Conservation (phyloP, 2,329 filamentous ascomycete genomes). For the Achaetomium macrosporum region DNA sequence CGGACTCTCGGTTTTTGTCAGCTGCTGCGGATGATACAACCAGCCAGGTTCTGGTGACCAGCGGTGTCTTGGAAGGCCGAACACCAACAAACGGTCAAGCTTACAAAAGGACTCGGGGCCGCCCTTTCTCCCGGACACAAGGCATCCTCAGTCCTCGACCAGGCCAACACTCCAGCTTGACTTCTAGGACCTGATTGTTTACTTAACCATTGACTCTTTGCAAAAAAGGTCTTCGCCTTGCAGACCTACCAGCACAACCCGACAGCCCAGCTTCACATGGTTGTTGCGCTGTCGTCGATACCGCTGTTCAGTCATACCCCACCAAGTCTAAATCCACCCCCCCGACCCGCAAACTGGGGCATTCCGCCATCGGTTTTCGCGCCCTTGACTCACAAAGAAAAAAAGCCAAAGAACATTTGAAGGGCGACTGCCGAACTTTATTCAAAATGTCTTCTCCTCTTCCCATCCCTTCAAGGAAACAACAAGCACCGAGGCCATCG, state of each 20-base stretch:
- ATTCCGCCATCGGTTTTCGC: slow-evolving; percentile 23
- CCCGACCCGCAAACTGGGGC: slow-evolving; percentile 15
- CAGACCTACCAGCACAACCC: neutral
- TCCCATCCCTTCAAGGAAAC: slow-evolving; percentile 15
- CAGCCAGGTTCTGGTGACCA: slow-evolving; percentile 25
- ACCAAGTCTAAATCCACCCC: slow-evolving; percentile 14
- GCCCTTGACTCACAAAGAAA: slow-evolving; percentile 26
- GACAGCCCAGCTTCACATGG: neutral
- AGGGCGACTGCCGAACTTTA: slow-evolving; percentile 11
- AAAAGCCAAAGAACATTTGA: slow-evolving; percentile 21
- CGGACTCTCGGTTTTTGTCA: slow-evolving; percentile 26
- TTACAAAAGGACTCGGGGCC: slow-evolving; percentile 23
- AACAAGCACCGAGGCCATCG: slow-evolving; percentile 15
- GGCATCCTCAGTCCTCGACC: slow-evolving; percentile 11
- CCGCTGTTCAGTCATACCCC: slow-evolving; percentile 9
- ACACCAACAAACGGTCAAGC: slow-evolving; percentile 23
- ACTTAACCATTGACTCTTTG: neutral
- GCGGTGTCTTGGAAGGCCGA: slow-evolving; percentile 22
- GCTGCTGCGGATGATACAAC: slow-evolving; percentile 26
- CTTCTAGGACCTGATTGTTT: neutral
- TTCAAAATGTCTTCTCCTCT: slow-evolving; percentile 23
- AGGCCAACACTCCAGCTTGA: slow-evolving; percentile 3
- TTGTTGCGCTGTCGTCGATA: neutral
- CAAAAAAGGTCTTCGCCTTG: neutral
- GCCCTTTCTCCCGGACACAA: slow-evolving; percentile 14